Evolutionary conservation across 2,329 filamentous ascomycete genomes (phyloP).

Genomic region (Alternaria tenuissima): DNA sequence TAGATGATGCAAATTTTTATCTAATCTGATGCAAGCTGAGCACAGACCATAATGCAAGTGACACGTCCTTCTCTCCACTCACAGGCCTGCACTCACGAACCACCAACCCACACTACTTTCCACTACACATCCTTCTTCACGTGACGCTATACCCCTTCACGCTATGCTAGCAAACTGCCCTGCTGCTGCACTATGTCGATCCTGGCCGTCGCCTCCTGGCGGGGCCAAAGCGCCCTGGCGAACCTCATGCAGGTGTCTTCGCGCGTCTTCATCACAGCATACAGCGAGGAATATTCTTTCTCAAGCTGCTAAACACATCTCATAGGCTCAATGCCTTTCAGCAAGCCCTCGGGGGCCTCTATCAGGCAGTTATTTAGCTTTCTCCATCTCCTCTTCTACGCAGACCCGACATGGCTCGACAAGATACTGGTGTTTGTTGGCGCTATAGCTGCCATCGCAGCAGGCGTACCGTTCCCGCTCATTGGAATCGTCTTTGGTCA

Average conservation of each 20-base stretch:
- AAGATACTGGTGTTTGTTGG: constrained; percentile 50
- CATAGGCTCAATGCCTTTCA: constrained; percentile 37
- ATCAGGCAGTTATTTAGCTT: constrained; percentile 44
- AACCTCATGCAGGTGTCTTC: constrained; percentile 25
- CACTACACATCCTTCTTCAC: constrained; percentile 24
- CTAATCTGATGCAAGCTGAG: constrained; percentile 36
- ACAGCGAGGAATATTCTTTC: constrained; percentile 23
- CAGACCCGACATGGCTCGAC: constrained; percentile 49
- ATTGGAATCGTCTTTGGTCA: constrained; percentile 71
- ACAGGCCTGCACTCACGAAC: constrained; percentile 16
- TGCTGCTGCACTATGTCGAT: constrained; percentile 32
- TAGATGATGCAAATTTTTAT: constrained; percentile 40
- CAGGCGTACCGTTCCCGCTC: constrained; percentile 70
- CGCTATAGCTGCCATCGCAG: constrained; percentile 59
- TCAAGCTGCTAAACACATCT: constrained; percentile 18
- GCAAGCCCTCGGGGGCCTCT: constrained; percentile 36
- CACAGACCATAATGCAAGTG: constrained; percentile 18
- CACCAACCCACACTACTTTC: constrained; percentile 16
- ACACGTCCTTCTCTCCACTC: constrained; percentile 9
- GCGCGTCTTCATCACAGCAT: constrained; percentile 30
- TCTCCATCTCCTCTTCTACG: constrained; percentile 47
- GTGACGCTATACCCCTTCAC: constrained; percentile 27
- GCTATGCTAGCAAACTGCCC: constrained; percentile 14
- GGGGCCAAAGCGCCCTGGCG: constrained; percentile 29
- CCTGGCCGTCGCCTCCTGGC: constrained; percentile 33